phyloP scores from a whole-genome alignment of 2,329 filamentous ascomycete species.

The Didymella sp. region DNA sequence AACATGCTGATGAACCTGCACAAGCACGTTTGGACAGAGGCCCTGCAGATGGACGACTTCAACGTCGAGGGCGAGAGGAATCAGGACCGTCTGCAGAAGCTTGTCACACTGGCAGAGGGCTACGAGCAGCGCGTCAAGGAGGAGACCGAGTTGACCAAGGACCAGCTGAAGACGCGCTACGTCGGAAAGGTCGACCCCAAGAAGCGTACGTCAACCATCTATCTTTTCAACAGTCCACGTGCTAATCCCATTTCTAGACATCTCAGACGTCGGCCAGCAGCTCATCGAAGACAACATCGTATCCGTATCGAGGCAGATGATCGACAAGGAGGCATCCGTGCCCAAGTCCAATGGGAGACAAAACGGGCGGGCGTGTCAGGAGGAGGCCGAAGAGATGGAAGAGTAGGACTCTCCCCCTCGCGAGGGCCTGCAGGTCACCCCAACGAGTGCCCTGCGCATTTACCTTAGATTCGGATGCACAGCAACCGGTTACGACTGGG shows the following conservation, averaged over 20 bases:
- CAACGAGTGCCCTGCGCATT: conserved; percentile 15
- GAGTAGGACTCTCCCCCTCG: conserved; percentile 30
- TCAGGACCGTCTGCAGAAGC: conserved; percentile 82
- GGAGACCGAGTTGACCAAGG: conserved; percentile 95
- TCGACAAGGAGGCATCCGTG: conserved; percentile 97
- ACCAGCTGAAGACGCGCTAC: conserved; percentile 98
- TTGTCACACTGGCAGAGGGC: conserved; percentile 89
- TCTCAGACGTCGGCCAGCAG: conserved; percentile 94
- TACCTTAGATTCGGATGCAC: not conserved
- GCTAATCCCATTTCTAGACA: conserved; percentile 59
- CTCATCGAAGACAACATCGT: conserved; percentile 99
- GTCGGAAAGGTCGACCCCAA: conserved; percentile 99
- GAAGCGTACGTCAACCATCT: conserved; percentile 69
- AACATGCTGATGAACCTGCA: conserved; percentile 99
- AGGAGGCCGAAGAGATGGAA: conserved; percentile 47
- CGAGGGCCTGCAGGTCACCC: not conserved
- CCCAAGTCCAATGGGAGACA: conserved; percentile 59
- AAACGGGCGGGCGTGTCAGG: conserved; percentile 36
- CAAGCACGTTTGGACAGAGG: conserved; percentile 99
- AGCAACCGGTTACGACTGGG: not conserved
- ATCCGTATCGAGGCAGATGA: conserved; percentile 97
- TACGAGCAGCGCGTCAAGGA: conserved; percentile 99
- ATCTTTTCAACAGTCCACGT: not conserved
- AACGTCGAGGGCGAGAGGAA: conserved; percentile 82
- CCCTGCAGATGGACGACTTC: conserved; percentile 96